These are phyloP conservation scores for Thymus quinquecostatus DNA, from an alignment of 257 asterid species.

Conservation along the genomic window DNA sequence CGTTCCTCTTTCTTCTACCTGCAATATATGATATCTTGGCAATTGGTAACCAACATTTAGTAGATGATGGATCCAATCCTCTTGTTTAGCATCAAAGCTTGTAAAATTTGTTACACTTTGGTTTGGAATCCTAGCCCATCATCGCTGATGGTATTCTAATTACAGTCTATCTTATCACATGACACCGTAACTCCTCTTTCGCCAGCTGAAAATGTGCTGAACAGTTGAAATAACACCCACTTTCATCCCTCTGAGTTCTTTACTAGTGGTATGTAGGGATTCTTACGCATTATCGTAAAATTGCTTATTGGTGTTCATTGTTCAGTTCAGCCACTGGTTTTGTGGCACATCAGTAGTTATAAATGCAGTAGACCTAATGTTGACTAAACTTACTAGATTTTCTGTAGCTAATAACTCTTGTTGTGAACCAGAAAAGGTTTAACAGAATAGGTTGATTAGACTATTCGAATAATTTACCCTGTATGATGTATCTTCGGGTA, in stretches of 20 bases:
- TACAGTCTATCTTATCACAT: slow-evolving; percentile 9
- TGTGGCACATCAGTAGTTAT: not conserved
- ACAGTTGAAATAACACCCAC: not conserved
- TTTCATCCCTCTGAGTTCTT: not conserved
- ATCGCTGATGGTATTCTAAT: not conserved
- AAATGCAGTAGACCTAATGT: not conserved
- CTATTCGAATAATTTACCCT: not conserved
- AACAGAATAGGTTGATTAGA: not conserved
- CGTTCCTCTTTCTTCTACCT: not conserved
- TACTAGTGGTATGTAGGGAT: not conserved
- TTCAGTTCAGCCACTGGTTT: not conserved
- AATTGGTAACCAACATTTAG: not conserved
- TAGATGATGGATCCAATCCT: slow-evolving; percentile 3
- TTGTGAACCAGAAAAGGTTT: not conserved
- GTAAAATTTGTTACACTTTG: not conserved
- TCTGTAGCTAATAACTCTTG: not conserved
- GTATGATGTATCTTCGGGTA: not conserved
- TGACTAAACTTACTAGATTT: not conserved
- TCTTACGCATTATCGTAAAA: not conserved
- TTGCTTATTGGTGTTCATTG: no score
- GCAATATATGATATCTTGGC: not conserved
- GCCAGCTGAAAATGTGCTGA: not conserved
- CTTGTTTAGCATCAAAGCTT: slow-evolving; percentile 16
- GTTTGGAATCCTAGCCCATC: not conserved
- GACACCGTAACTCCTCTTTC: not conserved